Evolutionary conservation across 106 monocot genomes (phyloP).

Genomic region (Phalaenopsis equestris): DNA sequence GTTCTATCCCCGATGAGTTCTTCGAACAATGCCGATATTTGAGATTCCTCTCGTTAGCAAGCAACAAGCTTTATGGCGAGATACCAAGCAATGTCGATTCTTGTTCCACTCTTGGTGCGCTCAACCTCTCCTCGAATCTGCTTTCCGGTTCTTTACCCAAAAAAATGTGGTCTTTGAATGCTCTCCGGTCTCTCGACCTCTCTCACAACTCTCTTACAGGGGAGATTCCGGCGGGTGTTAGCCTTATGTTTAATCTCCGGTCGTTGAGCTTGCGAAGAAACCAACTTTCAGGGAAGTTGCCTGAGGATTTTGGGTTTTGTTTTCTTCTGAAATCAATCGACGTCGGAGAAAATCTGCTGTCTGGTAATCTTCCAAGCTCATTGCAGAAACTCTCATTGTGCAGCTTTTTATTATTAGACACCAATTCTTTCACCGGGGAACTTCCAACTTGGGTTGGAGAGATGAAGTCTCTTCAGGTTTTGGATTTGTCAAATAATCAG

Average conservation of each 20-base stretch:
- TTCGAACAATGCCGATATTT: conserved; percentile 44
- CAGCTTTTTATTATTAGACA: conserved; percentile 16
- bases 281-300: conserved; percentile 32
- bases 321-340: conserved; percentile 38
- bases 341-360: conserved; percentile 37
- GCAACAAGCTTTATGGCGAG: conserved; percentile 34
- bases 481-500: conserved; percentile 48
- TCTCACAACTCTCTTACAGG: conserved; percentile 36
- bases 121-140: conserved; percentile 52
- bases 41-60: conserved; percentile 29
- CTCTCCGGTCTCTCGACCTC: conserved; percentile 45
- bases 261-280: conserved; percentile 32
- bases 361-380: conserved; percentile 36
- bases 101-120: conserved; percentile 34
- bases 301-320: conserved; percentile 33
- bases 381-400: conserved; percentile 40
- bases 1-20: conserved; percentile 37
- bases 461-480: conserved; percentile 24
- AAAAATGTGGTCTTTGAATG: conserved; percentile 37
- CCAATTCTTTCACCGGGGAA: conserved; percentile 39
- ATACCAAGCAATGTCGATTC: conserved; percentile 33
- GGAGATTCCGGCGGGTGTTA: conserved; percentile 32
- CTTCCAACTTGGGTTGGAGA: conserved; percentile 47
- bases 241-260: conserved; percentile 33
- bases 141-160: conserved; percentile 34